Evolutionary conservation across 164 flowering plant genomes (phyloP).

Genomic region (Annona cherimola): DNA sequence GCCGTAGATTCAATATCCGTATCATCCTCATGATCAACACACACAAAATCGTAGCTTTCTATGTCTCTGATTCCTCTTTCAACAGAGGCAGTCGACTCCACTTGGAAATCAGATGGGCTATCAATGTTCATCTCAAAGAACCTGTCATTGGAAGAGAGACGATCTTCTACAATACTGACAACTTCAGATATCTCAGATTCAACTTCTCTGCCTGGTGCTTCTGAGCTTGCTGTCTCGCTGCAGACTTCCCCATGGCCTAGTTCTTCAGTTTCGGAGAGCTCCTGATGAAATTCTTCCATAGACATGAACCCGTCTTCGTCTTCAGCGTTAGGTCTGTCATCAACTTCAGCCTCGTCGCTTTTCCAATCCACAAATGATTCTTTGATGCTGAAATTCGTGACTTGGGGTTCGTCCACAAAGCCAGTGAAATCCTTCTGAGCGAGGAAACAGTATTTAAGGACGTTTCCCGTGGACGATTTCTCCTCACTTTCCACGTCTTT

Average conservation of each 20-base stretch:
- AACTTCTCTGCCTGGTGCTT: not conserved
- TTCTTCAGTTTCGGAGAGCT: conserved; percentile 9
- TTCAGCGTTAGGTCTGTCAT: conserved; percentile 3
- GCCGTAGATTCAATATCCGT: not conserved
- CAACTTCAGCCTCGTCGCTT: not conserved
- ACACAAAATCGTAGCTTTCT: conserved; percentile 5
- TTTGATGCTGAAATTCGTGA: conserved; percentile 21
- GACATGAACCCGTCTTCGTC: conserved; percentile 13
- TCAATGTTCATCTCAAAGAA: not conserved
- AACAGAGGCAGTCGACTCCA: not conserved
- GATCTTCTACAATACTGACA: not conserved
- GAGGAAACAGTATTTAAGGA: conserved; percentile 26
- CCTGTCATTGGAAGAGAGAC: not conserved
- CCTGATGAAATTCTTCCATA: conserved; percentile 11
- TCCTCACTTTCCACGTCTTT: conserved; percentile 3
- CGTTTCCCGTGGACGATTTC: conserved; percentile 3
- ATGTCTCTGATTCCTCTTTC: conserved; percentile 2
- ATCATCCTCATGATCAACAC: no score
- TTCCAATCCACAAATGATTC: conserved; percentile 18
- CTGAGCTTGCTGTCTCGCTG: conserved; percentile 1
- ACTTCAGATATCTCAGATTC: not conserved
- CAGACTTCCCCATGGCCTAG: conserved; percentile 7
- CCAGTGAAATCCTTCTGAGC: conserved; percentile 24
- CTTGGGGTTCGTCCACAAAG: conserved; percentile 32
- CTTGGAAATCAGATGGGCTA: conserved; percentile 1